Conservation (phyloP, 306 rosid genomes). For the Comarum palustre region DNA sequence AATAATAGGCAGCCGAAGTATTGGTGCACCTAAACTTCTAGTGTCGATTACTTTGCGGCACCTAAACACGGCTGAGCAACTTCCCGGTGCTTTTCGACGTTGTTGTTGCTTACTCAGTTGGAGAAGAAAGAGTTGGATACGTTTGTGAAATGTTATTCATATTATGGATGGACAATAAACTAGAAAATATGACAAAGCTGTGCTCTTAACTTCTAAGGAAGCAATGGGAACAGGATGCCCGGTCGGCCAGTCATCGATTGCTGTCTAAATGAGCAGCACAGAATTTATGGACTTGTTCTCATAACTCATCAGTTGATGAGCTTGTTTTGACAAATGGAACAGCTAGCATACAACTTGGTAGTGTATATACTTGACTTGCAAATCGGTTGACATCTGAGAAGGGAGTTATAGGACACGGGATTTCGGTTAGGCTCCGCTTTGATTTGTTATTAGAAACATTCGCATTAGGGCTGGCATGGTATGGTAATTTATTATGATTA, state of each 20-base stretch:
- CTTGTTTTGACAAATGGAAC: slow-evolving; percentile 3
- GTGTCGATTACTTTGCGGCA: not conserved
- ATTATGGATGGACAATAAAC: not conserved
- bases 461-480: too few species aligned
- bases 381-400: slow-evolving; percentile 57
- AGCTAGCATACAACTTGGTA: not conserved
- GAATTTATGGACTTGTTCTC: not conserved
- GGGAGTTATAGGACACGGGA: slow-evolving; percentile 55
- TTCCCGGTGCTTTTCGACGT: not conserved
- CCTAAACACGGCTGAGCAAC: not conserved
- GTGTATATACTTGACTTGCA: not conserved
- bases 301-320: slow-evolving; percentile 61
- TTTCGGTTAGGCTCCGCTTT: slow-evolving; percentile 39
- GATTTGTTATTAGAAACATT: slow-evolving; percentile 23
- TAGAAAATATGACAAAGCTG: not conserved
- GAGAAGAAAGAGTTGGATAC: slow-evolving; percentile 8
- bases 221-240: not conserved
- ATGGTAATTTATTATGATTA: too few species aligned
- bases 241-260: not conserved
- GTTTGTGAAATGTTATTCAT: not conserved
- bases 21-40: not conserved
- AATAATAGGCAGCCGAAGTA: slow-evolving; percentile 3
- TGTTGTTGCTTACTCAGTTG: slow-evolving; percentile 1
- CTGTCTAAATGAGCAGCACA: slow-evolving; percentile 1
- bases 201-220: not conserved